Evolutionary conservation across 108 stramenopile genomes (phyloP).

Genomic region (Stephanodiscus minutulus): DNA sequence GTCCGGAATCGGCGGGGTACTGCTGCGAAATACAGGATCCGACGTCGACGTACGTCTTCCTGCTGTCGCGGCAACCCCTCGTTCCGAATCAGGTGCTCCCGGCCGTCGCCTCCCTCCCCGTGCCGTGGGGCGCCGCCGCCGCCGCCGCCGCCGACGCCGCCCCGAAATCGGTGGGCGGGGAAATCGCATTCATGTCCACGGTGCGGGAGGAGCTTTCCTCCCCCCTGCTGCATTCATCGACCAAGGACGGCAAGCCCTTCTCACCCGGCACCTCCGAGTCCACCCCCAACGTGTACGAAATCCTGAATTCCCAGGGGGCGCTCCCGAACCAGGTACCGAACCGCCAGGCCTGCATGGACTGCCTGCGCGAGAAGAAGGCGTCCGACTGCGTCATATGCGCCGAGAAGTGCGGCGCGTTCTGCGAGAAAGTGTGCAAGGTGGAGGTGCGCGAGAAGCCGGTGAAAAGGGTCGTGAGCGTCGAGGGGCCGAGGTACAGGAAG

Average conservation of each 20-base stretch:
- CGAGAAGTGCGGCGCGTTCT: constrained; percentile 65
- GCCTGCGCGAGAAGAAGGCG: constrained; percentile 68
- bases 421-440: constrained; percentile 66
- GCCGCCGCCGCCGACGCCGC: background rate
- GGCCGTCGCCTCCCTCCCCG: constrained; percentile 33
- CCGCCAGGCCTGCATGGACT: constrained; percentile 60
- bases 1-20: constrained; percentile 52
- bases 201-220: constrained; percentile 40
- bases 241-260: no score
- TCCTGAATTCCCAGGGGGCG: constrained; percentile 28
- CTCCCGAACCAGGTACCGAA: constrained; percentile 46
- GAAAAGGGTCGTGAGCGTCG: constrained; percentile 56
- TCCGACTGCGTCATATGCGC: constrained; percentile 57
- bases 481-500: constrained; percentile 30
- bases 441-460: constrained; percentile 63
- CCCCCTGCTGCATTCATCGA: constrained; percentile 8
- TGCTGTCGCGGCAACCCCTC: constrained; percentile 58
- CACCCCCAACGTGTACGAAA: constrained; percentile 50
- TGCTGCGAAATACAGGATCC: constrained; percentile 77
- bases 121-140: constrained; percentile 51
- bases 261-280: constrained; percentile 27
- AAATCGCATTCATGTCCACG: constrained; percentile 76
- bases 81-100: constrained; percentile 74
- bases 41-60: constrained; percentile 39
- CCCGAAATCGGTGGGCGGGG: constrained; percentile 13